Conservation (phyloP, 2,329 filamentous ascomycete species). For the Sclerotinia nivalis region DNA sequence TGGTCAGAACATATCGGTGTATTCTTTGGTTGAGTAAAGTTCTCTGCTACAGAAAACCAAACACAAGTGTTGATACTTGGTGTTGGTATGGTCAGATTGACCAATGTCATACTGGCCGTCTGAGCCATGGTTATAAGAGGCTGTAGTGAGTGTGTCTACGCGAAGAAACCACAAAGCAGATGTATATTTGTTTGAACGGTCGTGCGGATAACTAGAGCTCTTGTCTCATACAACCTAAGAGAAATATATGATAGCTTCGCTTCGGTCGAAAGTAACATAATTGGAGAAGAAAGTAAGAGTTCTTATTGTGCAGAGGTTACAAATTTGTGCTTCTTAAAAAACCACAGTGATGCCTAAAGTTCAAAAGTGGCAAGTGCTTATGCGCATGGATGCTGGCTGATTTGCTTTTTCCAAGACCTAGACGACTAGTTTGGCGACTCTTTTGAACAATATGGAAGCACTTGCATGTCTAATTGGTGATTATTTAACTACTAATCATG, state of each 20-base stretch:
- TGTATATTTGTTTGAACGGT: neutral
- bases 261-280: neutral
- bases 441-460: neutral
- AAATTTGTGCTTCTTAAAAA: neutral
- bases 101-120: too few relatives aligned
- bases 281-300: neutral
- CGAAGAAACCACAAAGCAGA: neutral
- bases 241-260: neutral
- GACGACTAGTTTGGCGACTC: neutral
- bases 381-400: neutral
- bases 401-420: neutral
- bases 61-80: neutral
- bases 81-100: neutral
- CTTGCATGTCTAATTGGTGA: neutral
- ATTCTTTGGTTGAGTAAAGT: neutral
- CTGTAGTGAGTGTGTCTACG: neutral
- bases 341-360: neutral
- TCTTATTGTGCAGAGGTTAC: neutral
- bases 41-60: neutral
- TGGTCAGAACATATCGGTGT: neutral
- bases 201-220: neutral
- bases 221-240: neutral
- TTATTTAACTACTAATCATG: neutral
- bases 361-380: neutral
- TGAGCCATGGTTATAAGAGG: neutral